Conservation (phyloP, 192 early-diverging fungal species). For the Piromyces finnis region DNA sequence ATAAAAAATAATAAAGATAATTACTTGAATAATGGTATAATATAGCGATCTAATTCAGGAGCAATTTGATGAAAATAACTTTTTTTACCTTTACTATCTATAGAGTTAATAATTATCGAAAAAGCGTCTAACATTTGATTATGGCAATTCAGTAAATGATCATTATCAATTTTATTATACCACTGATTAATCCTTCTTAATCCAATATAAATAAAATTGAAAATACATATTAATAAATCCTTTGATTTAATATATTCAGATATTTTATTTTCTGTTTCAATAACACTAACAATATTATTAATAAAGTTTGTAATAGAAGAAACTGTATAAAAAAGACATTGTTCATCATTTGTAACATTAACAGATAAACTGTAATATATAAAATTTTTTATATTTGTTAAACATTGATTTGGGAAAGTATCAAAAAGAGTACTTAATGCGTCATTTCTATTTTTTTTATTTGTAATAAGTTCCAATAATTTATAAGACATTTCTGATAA, state of each 20-base stretch:
- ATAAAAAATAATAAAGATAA: no score
- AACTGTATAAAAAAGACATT: neutral
- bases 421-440: neutral
- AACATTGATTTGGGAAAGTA: neutral
- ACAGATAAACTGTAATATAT: neutral
- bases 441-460: neutral
- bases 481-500: neutral
- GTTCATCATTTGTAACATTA: neutral
- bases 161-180: neutral
- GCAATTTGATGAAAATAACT: neutral
- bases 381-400: neutral
- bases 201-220: neutral
- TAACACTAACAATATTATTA: neutral
- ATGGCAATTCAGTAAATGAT: neutral
- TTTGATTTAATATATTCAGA: neutral
- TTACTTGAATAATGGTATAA: neutral
- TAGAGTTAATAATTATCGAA: neutral
- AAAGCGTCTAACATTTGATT: neutral
- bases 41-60: neutral
- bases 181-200: neutral
- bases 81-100: neutral
- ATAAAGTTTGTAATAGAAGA: neutral
- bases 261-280: neutral
- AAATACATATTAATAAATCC: neutral
- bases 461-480: neutral